phyloP scores from a whole-genome alignment of 1,284 basidiomycete species.

The Prillingera fragicola region DNA sequence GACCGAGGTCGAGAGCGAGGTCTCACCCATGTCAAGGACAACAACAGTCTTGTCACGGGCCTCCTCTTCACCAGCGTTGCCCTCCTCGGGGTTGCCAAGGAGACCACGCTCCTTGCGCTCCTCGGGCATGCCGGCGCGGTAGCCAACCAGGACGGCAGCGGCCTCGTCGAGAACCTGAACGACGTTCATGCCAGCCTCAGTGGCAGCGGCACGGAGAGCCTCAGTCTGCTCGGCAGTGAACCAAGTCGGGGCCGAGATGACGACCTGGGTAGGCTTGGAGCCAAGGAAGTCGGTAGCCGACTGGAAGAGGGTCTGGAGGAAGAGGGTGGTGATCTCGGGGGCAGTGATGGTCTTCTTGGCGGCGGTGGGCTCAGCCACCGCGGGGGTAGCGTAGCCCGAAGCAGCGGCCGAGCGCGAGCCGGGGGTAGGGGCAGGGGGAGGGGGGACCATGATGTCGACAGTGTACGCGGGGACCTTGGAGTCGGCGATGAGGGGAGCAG shows the following conservation, averaged over 20 bases:
- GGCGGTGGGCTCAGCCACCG: slow-evolving; percentile 68
- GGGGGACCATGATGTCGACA: slow-evolving; percentile 71
- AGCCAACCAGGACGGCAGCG: slow-evolving; percentile 59
- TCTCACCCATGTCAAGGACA: slow-evolving; percentile 57
- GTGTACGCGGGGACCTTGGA: slow-evolving; percentile 75
- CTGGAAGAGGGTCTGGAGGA: slow-evolving; percentile 74
- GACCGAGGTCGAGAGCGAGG: slow-evolving; percentile 53
- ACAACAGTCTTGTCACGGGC: slow-evolving; percentile 54
- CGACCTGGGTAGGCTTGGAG: slow-evolving; percentile 66
- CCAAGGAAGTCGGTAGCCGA: slow-evolving; percentile 94
- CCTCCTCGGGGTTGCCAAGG: slow-evolving; percentile 46
- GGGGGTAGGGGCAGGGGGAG: slow-evolving; percentile 60
- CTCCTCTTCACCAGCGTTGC: slow-evolving; percentile 48
- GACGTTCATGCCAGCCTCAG: slow-evolving; percentile 75
- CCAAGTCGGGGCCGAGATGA: slow-evolving; percentile 74
- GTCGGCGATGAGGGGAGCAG: slow-evolving; percentile 58
- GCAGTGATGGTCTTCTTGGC: slow-evolving; percentile 73
- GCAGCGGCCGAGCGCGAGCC: slow-evolving; percentile 48
- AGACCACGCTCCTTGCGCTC: slow-evolving; percentile 46
- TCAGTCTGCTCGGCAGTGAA: slow-evolving; percentile 66
- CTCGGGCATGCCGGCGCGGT: slow-evolving; percentile 45
- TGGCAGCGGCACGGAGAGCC: slow-evolving; percentile 68
- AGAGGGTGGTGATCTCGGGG: slow-evolving; percentile 77
- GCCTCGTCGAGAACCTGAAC: slow-evolving; percentile 80
- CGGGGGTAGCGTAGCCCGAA: slow-evolving; percentile 62